phyloP scores from a whole-genome alignment of 2,329 filamentous ascomycete species.

The Pseudogymnoascus sp. region DNA sequence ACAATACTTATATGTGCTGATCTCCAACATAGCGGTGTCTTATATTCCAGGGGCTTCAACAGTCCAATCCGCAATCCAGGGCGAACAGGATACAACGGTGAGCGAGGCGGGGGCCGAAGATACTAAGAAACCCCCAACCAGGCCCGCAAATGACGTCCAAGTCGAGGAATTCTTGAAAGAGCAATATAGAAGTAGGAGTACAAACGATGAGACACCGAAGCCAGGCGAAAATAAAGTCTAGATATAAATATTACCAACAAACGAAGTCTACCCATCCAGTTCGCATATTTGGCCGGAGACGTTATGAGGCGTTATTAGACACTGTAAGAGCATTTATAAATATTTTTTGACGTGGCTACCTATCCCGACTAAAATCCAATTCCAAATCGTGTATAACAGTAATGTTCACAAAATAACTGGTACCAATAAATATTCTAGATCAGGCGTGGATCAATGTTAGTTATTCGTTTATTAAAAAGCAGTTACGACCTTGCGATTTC shows the following conservation, averaged over 20 bases:
- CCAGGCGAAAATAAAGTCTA: neutral
- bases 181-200: conserved; percentile 24
- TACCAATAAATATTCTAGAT: too few relatives aligned
- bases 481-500: neutral
- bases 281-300: neutral
- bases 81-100: conserved; percentile 12
- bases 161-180: conserved; percentile 26
- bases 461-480: neutral
- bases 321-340: neutral
- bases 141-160: conserved; percentile 26
- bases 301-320: neutral
- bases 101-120: conserved; percentile 9
- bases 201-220: neutral
- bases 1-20: conserved; percentile 12
- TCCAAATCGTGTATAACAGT: too few relatives aligned
- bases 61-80: conserved; percentile 13
- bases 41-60: conserved; percentile 20
- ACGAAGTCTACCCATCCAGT: neutral
- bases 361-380: neutral
- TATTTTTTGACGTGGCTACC: neutral
- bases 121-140: conserved; percentile 16
- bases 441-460: too few relatives aligned
- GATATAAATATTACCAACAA: neutral
- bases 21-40: conserved; percentile 15
- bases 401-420: too few relatives aligned